phyloP scores from a whole-genome alignment of 106 monocot genomes.

The Allium cepa region DNA sequence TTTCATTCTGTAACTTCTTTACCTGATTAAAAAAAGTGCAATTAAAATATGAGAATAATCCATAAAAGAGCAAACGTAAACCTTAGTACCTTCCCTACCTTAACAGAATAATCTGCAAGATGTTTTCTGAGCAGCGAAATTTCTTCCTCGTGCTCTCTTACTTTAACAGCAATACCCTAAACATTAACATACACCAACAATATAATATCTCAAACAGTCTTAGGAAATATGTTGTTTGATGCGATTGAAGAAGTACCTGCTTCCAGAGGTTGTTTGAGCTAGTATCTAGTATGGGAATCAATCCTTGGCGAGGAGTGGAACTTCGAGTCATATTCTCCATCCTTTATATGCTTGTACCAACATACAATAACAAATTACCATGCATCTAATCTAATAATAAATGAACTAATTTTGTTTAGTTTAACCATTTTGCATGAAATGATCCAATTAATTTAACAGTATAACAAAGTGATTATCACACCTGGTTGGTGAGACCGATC shows the following conservation, averaged over 20 bases:
- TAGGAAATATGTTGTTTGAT: not conserved
- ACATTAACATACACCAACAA: not conserved
- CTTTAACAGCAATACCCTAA: conserved; percentile 71
- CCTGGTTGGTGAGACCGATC: conserved; percentile 83
- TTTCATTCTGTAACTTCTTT: conserved; percentile 70
- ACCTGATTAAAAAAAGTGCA: conserved; percentile 34
- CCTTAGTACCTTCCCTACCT: conserved; percentile 29
- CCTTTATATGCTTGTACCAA: conserved; percentile 50
- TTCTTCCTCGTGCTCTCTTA: conserved; percentile 82
- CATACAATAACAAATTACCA: not conserved
- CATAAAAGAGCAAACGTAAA: not conserved
- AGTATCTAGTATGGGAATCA: conserved; percentile 41
- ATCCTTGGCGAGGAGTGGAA: conserved; percentile 27
- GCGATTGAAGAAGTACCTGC: conserved; percentile 37
- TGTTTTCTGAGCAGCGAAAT: conserved; percentile 71
- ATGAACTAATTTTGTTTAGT: no score
- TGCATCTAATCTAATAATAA: no score
- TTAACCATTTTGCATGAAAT: no score
- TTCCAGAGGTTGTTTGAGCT: conserved; percentile 54
- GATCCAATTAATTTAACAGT: no score
- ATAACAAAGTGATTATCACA: not conserved
- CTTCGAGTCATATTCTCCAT: conserved; percentile 59
- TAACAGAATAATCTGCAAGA: conserved; percentile 77
- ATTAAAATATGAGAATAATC: not conserved
- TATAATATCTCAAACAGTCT: no score